These are phyloP conservation scores for Coemansia sp. DNA, from an alignment of 192 early-diverging fungal species.

Conservation along the genomic window DNA sequence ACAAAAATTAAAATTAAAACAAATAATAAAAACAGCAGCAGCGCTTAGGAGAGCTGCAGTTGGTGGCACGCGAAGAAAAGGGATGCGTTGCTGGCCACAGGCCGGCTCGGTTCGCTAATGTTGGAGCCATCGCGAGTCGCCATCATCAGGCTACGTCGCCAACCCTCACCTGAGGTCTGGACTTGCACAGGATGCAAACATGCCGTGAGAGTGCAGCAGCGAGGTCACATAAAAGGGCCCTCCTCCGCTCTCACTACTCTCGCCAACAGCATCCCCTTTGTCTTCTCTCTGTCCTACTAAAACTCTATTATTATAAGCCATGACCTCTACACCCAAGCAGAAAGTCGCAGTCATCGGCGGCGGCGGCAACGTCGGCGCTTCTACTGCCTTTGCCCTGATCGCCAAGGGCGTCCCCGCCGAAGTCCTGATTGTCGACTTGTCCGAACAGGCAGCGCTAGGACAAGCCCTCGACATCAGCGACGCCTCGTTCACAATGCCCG, in stretches of 20 bases:
- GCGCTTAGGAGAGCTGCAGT: neutral
- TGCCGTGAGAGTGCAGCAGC: neutral
- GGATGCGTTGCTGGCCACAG: neutral
- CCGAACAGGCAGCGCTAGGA: conserved; percentile 62
- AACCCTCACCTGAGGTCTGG: neutral
- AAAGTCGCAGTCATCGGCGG: conserved; percentile 68
- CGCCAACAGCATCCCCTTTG: neutral
- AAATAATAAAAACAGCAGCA: neutral
- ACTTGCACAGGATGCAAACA: neutral
- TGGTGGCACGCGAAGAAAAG: neutral
- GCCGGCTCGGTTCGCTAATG: neutral
- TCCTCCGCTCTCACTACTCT: neutral
- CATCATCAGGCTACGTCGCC: neutral
- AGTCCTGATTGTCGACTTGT: conserved; percentile 72
- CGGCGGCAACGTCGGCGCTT: conserved; percentile 74
- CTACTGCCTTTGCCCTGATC: conserved; percentile 69
- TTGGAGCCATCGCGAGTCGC: neutral
- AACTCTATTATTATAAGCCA: neutral
- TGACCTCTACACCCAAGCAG: conserved; percentile 29
- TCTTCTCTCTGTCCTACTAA: neutral
- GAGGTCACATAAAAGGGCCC: neutral
- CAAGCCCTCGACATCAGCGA: conserved; percentile 84
- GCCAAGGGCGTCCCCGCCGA: conserved; percentile 68
- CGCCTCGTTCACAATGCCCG: conserved; percentile 68
- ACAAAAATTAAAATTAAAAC: neutral